Conservation (phyloP, 306 rosid genomes). For the Lithocarpus polystachyus region DNA sequence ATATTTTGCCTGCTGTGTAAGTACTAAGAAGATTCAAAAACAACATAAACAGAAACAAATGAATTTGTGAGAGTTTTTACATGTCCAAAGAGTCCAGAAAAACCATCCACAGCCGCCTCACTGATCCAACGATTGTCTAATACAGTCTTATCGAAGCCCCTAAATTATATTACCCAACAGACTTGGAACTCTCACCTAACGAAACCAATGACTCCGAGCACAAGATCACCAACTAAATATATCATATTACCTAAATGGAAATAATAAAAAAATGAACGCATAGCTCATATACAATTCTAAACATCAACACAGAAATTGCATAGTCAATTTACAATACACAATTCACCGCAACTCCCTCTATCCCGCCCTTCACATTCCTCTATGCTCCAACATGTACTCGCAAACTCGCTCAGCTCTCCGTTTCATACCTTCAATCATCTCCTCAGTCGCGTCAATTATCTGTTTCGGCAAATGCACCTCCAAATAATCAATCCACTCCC, state of each 20-base stretch:
- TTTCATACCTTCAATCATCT: conserved; percentile 50
- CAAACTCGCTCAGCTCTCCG: conserved; percentile 51
- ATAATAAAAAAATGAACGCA: not conserved
- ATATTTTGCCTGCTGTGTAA: no score
- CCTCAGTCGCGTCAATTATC: conserved; percentile 58
- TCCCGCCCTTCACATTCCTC: conserved; percentile 28
- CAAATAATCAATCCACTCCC: conserved; percentile 74
- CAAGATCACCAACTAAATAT: not conserved
- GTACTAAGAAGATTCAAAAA: not conserved
- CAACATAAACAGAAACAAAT: not conserved
- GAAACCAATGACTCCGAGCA: not conserved
- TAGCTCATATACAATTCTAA: not conserved
- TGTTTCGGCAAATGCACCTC: conserved; percentile 61
- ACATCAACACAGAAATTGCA: not conserved
- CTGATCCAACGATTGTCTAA: not conserved
- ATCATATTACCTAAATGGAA: not conserved
- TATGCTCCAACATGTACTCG: conserved; percentile 36
- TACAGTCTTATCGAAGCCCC: not conserved
- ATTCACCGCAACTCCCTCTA: conserved; percentile 2
- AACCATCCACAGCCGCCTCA: not conserved
- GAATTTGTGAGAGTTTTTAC: not conserved
- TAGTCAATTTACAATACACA: not conserved
- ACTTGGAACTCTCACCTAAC: not conserved
- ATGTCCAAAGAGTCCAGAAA: not conserved
- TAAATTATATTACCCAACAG: not conserved